Conservation (phyloP, 2,329 filamentous ascomycete genomes). For the Botryosphaeria dothidea region DNA sequence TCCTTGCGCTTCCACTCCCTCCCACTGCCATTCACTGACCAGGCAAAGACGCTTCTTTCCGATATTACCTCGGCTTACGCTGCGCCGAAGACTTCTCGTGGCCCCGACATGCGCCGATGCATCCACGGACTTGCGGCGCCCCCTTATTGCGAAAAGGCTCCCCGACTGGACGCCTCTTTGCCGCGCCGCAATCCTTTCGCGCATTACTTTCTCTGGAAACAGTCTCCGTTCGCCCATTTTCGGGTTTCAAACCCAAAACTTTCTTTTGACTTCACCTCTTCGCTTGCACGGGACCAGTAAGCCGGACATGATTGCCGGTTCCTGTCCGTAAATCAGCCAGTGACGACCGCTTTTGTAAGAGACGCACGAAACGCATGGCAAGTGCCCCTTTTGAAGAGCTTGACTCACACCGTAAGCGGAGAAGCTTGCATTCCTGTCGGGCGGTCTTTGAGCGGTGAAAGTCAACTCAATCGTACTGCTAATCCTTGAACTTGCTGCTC, state of each 20-base stretch:
- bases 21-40: background rate
- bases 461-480: no score
- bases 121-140: background rate
- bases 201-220: background rate
- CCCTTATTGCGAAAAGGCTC: background rate
- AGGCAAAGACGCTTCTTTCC: background rate
- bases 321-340: background rate
- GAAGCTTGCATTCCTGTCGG: no score
- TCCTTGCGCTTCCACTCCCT: background rate
- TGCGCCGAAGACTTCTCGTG: background rate
- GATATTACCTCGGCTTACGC: background rate
- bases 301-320: background rate
- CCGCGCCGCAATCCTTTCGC: background rate
- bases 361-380: background rate
- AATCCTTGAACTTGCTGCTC: no score
- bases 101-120: background rate
- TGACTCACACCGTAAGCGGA: background rate
- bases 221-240: background rate
- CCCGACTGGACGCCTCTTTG: background rate
- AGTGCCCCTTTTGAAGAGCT: background rate
- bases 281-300: background rate
- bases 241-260: background rate
- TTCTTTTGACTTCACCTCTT: conserved; percentile 6
- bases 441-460: no score
- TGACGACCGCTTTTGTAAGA: background rate